These are phyloP conservation scores for Boletellus sp. DNA, from an alignment of 768 basidiomycete genomes.

Conservation along the genomic window DNA sequence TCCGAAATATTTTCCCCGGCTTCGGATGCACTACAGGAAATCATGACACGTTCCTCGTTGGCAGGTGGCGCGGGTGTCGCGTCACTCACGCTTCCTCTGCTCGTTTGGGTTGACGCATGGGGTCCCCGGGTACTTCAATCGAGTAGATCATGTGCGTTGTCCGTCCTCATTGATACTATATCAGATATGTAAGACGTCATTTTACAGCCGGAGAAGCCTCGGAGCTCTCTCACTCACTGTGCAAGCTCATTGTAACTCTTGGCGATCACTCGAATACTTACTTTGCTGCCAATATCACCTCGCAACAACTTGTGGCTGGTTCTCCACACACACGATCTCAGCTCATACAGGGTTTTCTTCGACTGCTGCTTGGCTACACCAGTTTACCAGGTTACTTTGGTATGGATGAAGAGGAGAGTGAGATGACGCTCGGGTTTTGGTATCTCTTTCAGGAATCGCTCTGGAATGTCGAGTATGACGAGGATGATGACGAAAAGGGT, in stretches of 20 bases:
- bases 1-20: slow-evolving; percentile 58
- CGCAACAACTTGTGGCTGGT: slow-evolving; percentile 36
- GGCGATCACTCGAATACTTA: slow-evolving; percentile 85
- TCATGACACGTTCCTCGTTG: slow-evolving; percentile 71
- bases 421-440: slow-evolving; percentile 86
- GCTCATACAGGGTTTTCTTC: slow-evolving; percentile 67
- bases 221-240: slow-evolving; percentile 64
- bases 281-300: slow-evolving; percentile 65
- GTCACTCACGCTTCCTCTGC: slow-evolving; percentile 78
- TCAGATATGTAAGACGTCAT: background rate
- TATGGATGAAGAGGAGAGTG: slow-evolving; percentile 83
- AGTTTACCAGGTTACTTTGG: slow-evolving; percentile 75
- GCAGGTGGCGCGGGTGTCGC: slow-evolving; percentile 65
- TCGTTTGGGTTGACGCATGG: slow-evolving; percentile 67
- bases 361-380: slow-evolving; percentile 68
- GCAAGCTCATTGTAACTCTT: slow-evolving; percentile 75
- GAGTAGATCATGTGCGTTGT: slow-evolving; percentile 34
- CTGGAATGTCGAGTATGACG: slow-evolving; percentile 62
- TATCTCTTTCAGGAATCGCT: slow-evolving; percentile 86
- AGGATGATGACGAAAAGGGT: slow-evolving; percentile 29
- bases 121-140: slow-evolving; percentile 47
- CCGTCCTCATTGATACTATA: background rate
- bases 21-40: slow-evolving; percentile 71
- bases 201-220: slow-evolving; percentile 34
- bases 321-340: slow-evolving; percentile 40